Evolutionary conservation across 2,329 filamentous ascomycete species (phyloP).

Genomic region (Fusarium staphyleae): DNA sequence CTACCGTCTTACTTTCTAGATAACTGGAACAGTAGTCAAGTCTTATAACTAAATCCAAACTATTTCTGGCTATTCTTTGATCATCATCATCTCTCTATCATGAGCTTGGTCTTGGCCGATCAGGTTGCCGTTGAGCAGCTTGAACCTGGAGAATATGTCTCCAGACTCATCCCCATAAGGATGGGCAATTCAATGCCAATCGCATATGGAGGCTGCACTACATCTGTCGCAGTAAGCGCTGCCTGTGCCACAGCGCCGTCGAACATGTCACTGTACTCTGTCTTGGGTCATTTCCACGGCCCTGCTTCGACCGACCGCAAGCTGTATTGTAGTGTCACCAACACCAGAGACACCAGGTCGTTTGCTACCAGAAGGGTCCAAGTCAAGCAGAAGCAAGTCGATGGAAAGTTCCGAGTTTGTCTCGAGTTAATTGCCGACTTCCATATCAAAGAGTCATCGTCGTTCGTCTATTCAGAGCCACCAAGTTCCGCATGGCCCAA

Average conservation of each 20-base stretch:
- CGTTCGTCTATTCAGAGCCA: slow-evolving; percentile 49
- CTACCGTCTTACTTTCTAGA: no score
- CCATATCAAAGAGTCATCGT: slow-evolving; percentile 49
- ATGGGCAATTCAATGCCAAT: slow-evolving; percentile 46
- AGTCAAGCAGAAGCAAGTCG: slow-evolving; percentile 50
- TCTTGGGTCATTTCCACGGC: slow-evolving; percentile 55
- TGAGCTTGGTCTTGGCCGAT: slow-evolving; percentile 26
- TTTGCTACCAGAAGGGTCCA: slow-evolving; percentile 57
- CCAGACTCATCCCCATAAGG: slow-evolving; percentile 38
- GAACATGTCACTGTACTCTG: slow-evolving; percentile 53
- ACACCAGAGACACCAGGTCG: slow-evolving; percentile 53
- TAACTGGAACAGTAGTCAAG: no score
- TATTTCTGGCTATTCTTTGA: no score
- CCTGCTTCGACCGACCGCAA: slow-evolving; percentile 52
- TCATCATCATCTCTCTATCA: not conserved
- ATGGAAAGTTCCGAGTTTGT: slow-evolving; percentile 48
- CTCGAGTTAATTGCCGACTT: slow-evolving; percentile 57
- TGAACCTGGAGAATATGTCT: slow-evolving; percentile 34
- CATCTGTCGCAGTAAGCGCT: slow-evolving; percentile 51
- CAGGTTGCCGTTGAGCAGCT: slow-evolving; percentile 36
- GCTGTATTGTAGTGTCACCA: slow-evolving; percentile 47
- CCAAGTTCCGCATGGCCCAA: slow-evolving; percentile 45
- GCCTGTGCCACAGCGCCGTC: slow-evolving; percentile 49
- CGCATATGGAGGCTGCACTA: slow-evolving; percentile 56
- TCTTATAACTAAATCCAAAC: no score